These are phyloP conservation scores for Achaetomiella virescens DNA, from an alignment of 495 filamentous ascomycete genomes.

Conservation along the genomic window DNA sequence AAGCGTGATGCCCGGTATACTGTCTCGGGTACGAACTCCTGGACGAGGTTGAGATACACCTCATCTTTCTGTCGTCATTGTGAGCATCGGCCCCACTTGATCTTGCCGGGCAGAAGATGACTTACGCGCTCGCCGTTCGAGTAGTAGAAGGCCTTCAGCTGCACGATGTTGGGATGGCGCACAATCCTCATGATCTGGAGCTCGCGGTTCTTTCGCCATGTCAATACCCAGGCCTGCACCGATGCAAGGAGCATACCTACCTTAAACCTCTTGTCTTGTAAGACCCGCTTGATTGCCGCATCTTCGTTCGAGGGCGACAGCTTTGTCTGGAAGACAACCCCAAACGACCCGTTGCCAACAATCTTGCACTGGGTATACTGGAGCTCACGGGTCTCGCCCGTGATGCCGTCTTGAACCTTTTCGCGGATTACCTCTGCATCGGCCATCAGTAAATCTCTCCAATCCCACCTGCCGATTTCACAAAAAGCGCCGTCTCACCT, in stretches of 20 bases:
- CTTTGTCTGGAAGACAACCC: constrained; percentile 98
- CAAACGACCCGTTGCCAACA: constrained; percentile 98
- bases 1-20: constrained; percentile 97
- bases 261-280: constrained; percentile 99
- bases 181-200: constrained; percentile 99
- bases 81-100: constrained; percentile 13
- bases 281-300: constrained; percentile 95
- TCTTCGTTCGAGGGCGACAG: constrained; percentile 94
- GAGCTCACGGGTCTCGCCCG: constrained; percentile 91
- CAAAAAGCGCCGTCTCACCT: constrained; percentile 34
- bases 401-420: constrained; percentile 97
- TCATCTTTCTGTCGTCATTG: constrained; percentile 76
- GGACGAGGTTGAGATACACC: constrained; percentile 96
- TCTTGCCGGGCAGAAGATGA: constrained; percentile 1
- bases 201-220: constrained; percentile 74
- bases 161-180: constrained; percentile 96
- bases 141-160: constrained; percentile 98
- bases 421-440: constrained; percentile 87
- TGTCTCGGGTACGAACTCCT: constrained; percentile 97
- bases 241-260: constrained; percentile 35
- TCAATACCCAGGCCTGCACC: constrained; percentile 28
- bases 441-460: constrained; percentile 6
- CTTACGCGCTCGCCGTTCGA: constrained; percentile 95
- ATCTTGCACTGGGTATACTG: constrained; percentile 99
- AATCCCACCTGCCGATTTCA: not conserved